Evolutionary conservation across 805 yeast genomes (phyloP).

Genomic region (Yarrowia bubula): DNA sequence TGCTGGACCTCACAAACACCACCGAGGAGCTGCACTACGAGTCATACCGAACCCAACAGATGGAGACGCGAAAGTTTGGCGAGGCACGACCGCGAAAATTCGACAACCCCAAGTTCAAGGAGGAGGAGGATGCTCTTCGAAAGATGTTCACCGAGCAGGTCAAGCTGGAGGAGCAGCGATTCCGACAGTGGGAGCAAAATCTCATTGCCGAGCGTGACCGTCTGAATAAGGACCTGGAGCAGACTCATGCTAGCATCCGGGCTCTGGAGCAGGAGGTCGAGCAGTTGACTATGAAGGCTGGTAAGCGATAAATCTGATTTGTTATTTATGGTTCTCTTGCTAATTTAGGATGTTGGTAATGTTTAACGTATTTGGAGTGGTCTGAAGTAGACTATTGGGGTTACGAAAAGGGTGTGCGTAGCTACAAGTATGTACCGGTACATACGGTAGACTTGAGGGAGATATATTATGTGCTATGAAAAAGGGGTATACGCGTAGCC

Average conservation of each 20-base stretch:
- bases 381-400: no score
- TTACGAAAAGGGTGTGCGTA: no score
- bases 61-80: conserved; percentile 50
- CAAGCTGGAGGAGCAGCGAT: conserved; percentile 93
- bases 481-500: no score
- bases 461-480: no score
- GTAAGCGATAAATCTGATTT: conserved; percentile 31
- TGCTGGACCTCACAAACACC: conserved; percentile 73
- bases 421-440: no score
- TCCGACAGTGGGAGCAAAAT: conserved; percentile 98
- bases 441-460: no score
- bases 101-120: conserved; percentile 90
- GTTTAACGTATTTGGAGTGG: neutral
- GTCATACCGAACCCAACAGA: conserved; percentile 57
- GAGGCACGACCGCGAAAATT: conserved; percentile 40
- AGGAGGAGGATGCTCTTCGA: conserved; percentile 92
- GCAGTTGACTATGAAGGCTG: conserved; percentile 29
- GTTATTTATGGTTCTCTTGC: conserved; percentile 15
- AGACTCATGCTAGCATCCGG: conserved; percentile 56
- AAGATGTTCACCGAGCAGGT: conserved; percentile 95
- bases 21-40: conserved; percentile 75
- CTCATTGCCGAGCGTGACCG: conserved; percentile 93
- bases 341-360: conserved; percentile 18
- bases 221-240: conserved; percentile 89
- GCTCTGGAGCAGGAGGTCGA: conserved; percentile 41